Evolutionary conservation across 768 basidiomycete genomes (phyloP).

Genomic region (Calocera cornea): DNA sequence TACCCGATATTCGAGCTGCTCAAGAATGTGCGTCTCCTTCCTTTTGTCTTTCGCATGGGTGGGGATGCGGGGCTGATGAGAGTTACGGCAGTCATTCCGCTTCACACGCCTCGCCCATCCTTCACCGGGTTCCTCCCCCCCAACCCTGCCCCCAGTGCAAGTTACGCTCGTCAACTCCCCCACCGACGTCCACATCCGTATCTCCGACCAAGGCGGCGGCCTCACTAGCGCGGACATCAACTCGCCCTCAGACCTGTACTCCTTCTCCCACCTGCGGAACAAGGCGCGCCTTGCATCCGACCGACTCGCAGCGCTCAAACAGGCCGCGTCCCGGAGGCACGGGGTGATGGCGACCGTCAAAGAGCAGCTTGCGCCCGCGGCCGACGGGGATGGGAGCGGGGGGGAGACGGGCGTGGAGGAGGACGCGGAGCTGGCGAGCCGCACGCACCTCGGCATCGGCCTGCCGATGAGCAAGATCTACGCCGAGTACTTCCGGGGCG

Average conservation of each 20-base stretch:
- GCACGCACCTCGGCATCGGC: conserved; percentile 55
- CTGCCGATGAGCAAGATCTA: conserved; percentile 83
- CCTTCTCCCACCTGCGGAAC: conserved; percentile 77
- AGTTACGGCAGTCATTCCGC: conserved; percentile 50
- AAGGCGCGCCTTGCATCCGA: conserved; percentile 52
- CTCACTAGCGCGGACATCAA: conserved; percentile 41
- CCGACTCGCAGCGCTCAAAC: conserved; percentile 53
- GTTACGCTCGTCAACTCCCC: conserved; percentile 65
- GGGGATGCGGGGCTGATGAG: background rate
- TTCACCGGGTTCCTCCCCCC: no score
- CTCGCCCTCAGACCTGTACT: conserved; percentile 66
- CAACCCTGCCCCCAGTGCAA: conserved; percentile 42
- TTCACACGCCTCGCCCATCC: conserved; percentile 50
- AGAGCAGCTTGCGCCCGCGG: conserved; percentile 53
- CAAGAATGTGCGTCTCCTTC: conserved; percentile 56
- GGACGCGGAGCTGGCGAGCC: conserved; percentile 27
- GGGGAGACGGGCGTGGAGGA: conserved; percentile 19
- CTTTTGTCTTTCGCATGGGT: background rate
- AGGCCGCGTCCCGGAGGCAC: conserved; percentile 41
- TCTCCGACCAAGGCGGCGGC: conserved; percentile 87
- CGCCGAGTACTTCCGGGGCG: conserved; percentile 77
- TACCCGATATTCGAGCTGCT: conserved; percentile 83
- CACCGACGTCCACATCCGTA: conserved; percentile 62
- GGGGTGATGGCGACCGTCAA: conserved; percentile 67
- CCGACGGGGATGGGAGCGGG: conserved; percentile 6